phyloP scores from a whole-genome alignment of 352 stramenopile genomes.

The Globisporangium cystogenes region DNA sequence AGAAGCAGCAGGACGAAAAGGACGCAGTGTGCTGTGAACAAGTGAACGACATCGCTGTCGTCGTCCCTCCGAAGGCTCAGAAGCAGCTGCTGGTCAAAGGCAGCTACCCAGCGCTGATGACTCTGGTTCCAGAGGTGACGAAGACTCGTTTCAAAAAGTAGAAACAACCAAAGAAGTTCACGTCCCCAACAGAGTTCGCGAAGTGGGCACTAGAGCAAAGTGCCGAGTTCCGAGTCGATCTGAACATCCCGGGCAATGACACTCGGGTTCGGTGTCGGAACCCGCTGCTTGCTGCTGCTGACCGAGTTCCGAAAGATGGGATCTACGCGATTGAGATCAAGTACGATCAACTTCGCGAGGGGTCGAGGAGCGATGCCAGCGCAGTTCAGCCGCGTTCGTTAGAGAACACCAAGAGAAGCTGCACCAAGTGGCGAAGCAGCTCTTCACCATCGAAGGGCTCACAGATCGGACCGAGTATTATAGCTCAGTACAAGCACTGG shows the following conservation, averaged over 20 bases:
- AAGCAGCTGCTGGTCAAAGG: constrained; percentile 23
- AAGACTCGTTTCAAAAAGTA: constrained; percentile 9
- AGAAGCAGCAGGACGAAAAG: constrained; percentile 11
- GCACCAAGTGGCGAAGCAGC: constrained; percentile 8
- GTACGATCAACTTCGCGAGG: constrained; percentile 18
- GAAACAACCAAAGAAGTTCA: constrained; percentile 7
- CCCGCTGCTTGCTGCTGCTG: neutral
- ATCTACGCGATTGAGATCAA: constrained; percentile 13
- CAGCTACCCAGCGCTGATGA: constrained; percentile 22
- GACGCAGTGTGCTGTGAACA: constrained; percentile 7
- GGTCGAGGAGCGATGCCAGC: neutral
- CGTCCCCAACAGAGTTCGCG: constrained; percentile 13
- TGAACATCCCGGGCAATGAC: neutral
- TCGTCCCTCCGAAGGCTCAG: too few species aligned
- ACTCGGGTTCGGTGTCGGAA: neutral
- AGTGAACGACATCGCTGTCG: constrained; percentile 1
- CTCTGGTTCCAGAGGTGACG: constrained; percentile 22
- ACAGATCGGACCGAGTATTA: too few species aligned
- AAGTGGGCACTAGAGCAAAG: neutral
- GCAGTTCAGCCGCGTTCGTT: neutral
- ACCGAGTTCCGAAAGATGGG: neutral
- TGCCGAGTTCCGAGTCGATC: neutral
- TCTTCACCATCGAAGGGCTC: constrained; percentile 28
- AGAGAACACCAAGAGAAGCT: constrained; percentile 19
- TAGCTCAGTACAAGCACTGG: constrained; percentile 5